Evolutionary conservation across 176 grass and related monocot species (phyloP).

Genomic region (Canna indica): DNA sequence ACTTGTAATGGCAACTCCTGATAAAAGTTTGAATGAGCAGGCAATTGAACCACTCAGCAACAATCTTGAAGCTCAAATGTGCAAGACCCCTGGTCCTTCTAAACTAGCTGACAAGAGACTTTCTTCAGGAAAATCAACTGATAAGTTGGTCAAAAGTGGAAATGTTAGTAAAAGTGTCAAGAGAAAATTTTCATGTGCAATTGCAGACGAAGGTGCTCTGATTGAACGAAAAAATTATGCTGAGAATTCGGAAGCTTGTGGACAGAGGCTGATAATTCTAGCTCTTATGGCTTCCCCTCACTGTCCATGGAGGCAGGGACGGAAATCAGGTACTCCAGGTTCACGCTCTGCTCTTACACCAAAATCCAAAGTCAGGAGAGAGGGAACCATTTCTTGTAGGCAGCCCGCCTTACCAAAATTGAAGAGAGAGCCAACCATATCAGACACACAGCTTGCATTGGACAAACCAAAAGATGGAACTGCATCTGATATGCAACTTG

Average conservation of each 20-base stretch:
- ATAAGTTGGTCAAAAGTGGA: constrained; percentile 8
- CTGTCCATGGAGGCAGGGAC: constrained; percentile 39
- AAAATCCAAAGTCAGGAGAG: constrained; percentile 27
- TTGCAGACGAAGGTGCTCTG: constrained; percentile 10
- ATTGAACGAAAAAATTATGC: constrained; percentile 9
- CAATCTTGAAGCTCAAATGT: background rate
- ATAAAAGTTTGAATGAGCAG: background rate
- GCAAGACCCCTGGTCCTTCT: background rate
- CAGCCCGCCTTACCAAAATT: constrained; percentile 3
- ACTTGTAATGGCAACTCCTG: background rate
- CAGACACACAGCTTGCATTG: constrained; percentile 4
- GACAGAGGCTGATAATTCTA: constrained; percentile 24
- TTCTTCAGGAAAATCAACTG: background rate
- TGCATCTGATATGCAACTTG: constrained; percentile 4
- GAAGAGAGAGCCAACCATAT: constrained; percentile 21
- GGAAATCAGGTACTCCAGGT: constrained; percentile 16
- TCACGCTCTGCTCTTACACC: background rate
- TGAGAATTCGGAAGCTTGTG: constrained; percentile 10
- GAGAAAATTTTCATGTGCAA: constrained; percentile 5
- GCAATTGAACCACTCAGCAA: background rate
- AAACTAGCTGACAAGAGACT: background rate
- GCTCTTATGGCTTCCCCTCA: constrained; percentile 39
- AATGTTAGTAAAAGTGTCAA: constrained; percentile 6
- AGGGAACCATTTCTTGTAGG: constrained; percentile 2
- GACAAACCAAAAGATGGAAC: constrained; percentile 24